Conservation (phyloP, 345 rosid species). For the Hibiscus syriacus region DNA sequence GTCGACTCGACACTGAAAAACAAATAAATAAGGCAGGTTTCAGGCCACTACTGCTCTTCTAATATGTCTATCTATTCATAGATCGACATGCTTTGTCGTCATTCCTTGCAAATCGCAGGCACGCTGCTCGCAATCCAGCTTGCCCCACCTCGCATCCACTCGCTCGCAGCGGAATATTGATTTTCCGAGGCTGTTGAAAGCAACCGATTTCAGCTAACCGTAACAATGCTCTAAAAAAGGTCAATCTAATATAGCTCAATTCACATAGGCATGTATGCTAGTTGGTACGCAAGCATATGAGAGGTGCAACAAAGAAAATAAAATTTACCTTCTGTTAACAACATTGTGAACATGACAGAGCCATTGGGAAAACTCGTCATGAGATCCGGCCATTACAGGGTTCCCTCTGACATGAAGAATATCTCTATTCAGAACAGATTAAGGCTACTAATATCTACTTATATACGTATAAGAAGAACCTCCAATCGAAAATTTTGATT, state of each 20-base stretch:
- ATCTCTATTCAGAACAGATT: too few species aligned
- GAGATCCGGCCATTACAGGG: slow-evolving; percentile 76
- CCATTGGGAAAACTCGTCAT: slow-evolving; percentile 83
- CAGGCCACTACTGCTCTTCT: not conserved
- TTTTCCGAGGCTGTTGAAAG: slow-evolving; percentile 32
- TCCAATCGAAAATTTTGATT: not conserved
- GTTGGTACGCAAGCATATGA: not conserved
- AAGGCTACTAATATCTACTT: too few species aligned
- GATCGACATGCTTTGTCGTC: not conserved
- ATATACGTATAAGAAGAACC: too few species aligned
- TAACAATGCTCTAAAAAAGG: not conserved
- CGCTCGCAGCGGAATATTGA: slow-evolving; percentile 63
- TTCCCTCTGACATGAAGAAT: slow-evolving; percentile 38
- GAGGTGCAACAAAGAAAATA: not conserved
- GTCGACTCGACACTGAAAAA: too few species aligned
- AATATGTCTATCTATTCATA: not conserved
- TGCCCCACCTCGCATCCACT: slow-evolving; percentile 97
- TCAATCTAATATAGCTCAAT: not conserved
- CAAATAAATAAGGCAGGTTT: not conserved
- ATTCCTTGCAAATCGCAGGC: slow-evolving; percentile 72
- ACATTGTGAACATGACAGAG: slow-evolving; percentile 82
- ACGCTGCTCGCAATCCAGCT: slow-evolving; percentile 82
- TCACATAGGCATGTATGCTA: not conserved
- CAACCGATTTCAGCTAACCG: not conserved
- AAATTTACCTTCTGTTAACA: slow-evolving; percentile 68